phyloP scores from a whole-genome alignment of 1,284 basidiomycete species.

The Cryptococcus sp. region DNA sequence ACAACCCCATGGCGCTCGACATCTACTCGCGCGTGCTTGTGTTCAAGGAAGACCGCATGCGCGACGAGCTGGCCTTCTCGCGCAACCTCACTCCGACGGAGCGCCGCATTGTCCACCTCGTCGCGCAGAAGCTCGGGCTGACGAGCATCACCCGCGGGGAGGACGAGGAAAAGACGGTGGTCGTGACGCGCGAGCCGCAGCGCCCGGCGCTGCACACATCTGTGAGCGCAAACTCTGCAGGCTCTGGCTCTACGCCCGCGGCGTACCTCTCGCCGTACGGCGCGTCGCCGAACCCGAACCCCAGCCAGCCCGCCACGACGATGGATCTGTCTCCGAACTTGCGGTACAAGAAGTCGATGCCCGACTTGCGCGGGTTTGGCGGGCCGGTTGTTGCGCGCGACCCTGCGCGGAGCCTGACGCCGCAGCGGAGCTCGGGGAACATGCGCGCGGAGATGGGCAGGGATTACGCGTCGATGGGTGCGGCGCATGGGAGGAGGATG shows the following conservation, averaged over 20 bases:
- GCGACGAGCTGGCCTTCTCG: constrained; percentile 95
- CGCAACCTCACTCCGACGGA: constrained; percentile 79
- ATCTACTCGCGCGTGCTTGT: constrained; percentile 95
- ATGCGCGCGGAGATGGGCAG: constrained; percentile 70
- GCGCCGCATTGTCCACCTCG: constrained; percentile 86
- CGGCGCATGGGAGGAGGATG: constrained; percentile 23
- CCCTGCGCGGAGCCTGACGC: constrained; percentile 70
- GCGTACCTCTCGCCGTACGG: constrained; percentile 43
- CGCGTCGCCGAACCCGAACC: constrained; percentile 50
- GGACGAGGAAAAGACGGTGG: constrained; percentile 86
- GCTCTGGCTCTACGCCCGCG: constrained; percentile 49
- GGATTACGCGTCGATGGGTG: constrained; percentile 43
- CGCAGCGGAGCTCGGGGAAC: constrained; percentile 83
- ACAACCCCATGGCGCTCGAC: constrained; percentile 90
- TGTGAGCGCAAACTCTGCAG: constrained; percentile 60
- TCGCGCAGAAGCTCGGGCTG: constrained; percentile 92
- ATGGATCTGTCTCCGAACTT: constrained; percentile 59
- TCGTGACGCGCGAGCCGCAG: constrained; percentile 63
- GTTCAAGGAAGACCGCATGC: constrained; percentile 97
- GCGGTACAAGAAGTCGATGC: constrained; percentile 94
- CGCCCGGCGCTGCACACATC: constrained; percentile 47
- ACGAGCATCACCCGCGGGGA: constrained; percentile 92
- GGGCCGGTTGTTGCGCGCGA: constrained; percentile 69
- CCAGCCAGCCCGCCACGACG: constrained; percentile 54
- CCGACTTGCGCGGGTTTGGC: constrained; percentile 53